These are phyloP conservation scores for Colletotrichum salicis DNA, from an alignment of 2,329 filamentous ascomycete species.

Conservation along the genomic window DNA sequence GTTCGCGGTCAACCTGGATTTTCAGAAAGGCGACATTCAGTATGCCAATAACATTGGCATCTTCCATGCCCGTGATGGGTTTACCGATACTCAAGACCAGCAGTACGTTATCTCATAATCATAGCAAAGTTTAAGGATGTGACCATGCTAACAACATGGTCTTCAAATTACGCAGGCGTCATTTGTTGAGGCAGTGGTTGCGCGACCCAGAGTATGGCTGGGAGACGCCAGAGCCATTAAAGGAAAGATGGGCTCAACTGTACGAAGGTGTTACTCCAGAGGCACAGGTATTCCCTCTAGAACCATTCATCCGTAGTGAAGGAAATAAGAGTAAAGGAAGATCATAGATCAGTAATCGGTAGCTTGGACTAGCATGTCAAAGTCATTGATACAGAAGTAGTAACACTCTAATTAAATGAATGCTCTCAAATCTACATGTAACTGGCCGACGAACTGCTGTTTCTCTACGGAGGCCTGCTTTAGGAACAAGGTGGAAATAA, in stretches of 20 bases:
- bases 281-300: slow-evolving; percentile 65
- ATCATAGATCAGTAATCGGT: background rate
- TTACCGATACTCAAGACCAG: slow-evolving; percentile 55
- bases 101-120: slow-evolving; percentile 47
- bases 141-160: slow-evolving; percentile 20
- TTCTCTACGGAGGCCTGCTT: too few relatives aligned
- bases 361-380: background rate
- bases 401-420: background rate
- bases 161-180: slow-evolving; percentile 51
- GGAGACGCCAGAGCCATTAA: slow-evolving; percentile 57
- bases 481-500: too few relatives aligned
- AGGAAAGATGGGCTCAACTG: slow-evolving; percentile 61
- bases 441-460: too few relatives aligned
- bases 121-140: too few relatives aligned
- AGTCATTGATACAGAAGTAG: background rate
- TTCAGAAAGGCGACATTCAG: slow-evolving; percentile 64
- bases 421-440: too few relatives aligned
- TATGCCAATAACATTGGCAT: slow-evolving; percentile 66
- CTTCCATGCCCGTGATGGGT: slow-evolving; percentile 63
- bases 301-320: slow-evolving; percentile 52
- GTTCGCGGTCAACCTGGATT: slow-evolving; percentile 55
- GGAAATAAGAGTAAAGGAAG: slow-evolving; percentile 35
- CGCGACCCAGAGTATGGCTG: slow-evolving; percentile 61
- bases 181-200: slow-evolving; percentile 62
- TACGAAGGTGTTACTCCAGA: slow-evolving; percentile 63